Evolutionary conservation across 768 basidiomycete species (phyloP), one percentile per base, ranked within the genome.

Genomic region (Psilocybe cubensis): DNA sequence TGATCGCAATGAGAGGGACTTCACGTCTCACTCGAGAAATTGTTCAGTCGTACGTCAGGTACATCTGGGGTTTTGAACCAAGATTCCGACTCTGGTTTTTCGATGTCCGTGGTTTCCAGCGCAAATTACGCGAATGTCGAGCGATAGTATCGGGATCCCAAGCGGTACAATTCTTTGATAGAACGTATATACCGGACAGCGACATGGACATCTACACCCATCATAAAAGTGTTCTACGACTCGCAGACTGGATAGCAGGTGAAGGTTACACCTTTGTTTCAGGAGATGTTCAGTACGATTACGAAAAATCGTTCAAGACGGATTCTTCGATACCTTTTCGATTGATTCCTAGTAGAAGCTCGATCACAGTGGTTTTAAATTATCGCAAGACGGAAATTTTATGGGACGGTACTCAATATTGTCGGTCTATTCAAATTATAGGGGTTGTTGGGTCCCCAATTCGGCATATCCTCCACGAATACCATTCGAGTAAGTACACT

Each of bases 401-500:
- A 9, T 52, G 51, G 51, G 23, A 41, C 27, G 51, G 51, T 2
- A 52, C 51, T 12, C 12, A 8, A 40, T 11, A 17, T 2, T 4
- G 21, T n/a, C 35, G 38, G 7, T 18, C 1, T 1, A 27, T 52
- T 2, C 51, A 41, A 21, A 6, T 52, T 10, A 52, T 52, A 8
- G 51, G 38, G 10, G 17, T 52, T 11, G 25, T 23, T 2, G n/a
- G 41, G 1, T 10, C 18, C 9, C 51, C 51, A 9, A 6, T 52
- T 7, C 17, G 8, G 3, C 51, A 52, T 21, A 42, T 52, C 1
- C 38, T 52, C 4, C n/a, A 41, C 38, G 51, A 52, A n/a, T 52
- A 38, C n/a, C 51, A 52, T 42, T 52, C 38, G 1, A 52, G 51
- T 52, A n/a, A 24, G 51, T 52, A 3, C 28, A 11, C 42, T 24